phyloP scores from a whole-genome alignment of 129 eudicot genomes.

The Rutidosis leptorrhynchoides region DNA sequence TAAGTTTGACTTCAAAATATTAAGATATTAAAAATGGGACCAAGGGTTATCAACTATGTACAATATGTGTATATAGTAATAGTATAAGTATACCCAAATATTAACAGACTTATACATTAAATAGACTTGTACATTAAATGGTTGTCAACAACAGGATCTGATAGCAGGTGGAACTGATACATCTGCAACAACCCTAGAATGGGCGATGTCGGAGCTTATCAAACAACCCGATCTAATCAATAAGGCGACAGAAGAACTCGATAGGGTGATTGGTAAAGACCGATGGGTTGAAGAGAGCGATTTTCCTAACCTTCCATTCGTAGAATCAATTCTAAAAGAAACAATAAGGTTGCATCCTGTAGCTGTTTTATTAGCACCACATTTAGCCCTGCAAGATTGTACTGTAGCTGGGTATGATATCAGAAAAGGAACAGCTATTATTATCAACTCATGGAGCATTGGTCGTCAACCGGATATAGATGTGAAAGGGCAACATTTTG shows the following conservation, averaged over 20 bases:
- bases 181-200: constrained; percentile 32
- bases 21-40: too few species aligned
- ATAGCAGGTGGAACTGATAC: constrained; percentile 44
- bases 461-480: constrained; percentile 39
- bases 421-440: constrained; percentile 35
- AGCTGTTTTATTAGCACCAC: constrained; percentile 37
- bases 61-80: too few species aligned
- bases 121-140: too few species aligned
- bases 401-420: constrained; percentile 37
- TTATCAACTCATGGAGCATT: constrained; percentile 39
- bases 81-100: too few species aligned
- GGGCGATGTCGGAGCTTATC: constrained; percentile 44
- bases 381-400: constrained; percentile 45
- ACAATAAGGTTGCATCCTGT: constrained; percentile 43
- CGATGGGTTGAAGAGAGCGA: constrained; percentile 43
- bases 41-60: too few species aligned
- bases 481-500: constrained; percentile 39
- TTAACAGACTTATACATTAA: too few species aligned
- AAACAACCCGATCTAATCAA: constrained; percentile 35
- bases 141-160: constrained; percentile 17
- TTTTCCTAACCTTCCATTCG: constrained; percentile 26
- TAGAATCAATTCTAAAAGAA: constrained; percentile 39
- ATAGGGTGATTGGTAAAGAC: constrained; percentile 33
- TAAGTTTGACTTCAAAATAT: too few species aligned
- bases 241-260: constrained; percentile 39